phyloP scores from a whole-genome alignment of 108 stramenopile genomes.

The Pseudonitzschia delicatissima region DNA sequence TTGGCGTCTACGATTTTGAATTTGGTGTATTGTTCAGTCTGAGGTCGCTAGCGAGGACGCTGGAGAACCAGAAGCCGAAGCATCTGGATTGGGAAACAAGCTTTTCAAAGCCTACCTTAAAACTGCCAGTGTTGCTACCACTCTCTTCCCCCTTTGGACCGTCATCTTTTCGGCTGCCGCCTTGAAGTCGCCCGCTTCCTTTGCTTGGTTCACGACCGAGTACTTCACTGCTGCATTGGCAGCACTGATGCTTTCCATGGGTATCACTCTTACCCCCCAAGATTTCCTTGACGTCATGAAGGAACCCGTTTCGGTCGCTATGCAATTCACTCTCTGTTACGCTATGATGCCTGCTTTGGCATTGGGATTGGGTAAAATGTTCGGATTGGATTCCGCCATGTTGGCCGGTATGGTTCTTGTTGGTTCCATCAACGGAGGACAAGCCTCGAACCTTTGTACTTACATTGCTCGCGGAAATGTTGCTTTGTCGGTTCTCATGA shows the following conservation, averaged over 20 bases:
- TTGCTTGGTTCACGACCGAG: constrained; percentile 97
- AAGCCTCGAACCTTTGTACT: constrained; percentile 96
- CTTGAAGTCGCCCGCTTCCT: constrained; percentile 78
- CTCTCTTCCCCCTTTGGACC: constrained; percentile 93
- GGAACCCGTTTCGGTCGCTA: constrained; percentile 82
- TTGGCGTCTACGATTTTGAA: too few species aligned
- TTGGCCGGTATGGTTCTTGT: constrained; percentile 96
- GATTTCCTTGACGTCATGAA: constrained; percentile 91
- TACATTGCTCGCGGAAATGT: constrained; percentile 98
- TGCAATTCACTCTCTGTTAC: constrained; percentile 95
- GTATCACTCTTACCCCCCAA: constrained; percentile 92
- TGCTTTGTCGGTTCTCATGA: constrained; percentile 96
- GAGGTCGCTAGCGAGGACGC: constrained; percentile 5
- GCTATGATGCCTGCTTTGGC: constrained; percentile 93
- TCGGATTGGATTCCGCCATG: constrained; percentile 80
- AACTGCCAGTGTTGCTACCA: constrained; percentile 81
- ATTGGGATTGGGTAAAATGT: constrained; percentile 74
- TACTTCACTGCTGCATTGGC: constrained; percentile 93
- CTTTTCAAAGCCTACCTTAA: constrained; percentile 85
- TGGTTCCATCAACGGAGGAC: constrained; percentile 95
- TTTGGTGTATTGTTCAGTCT: too few species aligned
- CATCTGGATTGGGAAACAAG: constrained; percentile 39
- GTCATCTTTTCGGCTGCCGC: constrained; percentile 85
- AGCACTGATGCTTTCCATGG: constrained; percentile 97
- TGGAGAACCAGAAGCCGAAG: not conserved